Base-by-base conservation (phyloP, 371 early-diverging fungal species). In the Actinomucor elegans region DNA sequence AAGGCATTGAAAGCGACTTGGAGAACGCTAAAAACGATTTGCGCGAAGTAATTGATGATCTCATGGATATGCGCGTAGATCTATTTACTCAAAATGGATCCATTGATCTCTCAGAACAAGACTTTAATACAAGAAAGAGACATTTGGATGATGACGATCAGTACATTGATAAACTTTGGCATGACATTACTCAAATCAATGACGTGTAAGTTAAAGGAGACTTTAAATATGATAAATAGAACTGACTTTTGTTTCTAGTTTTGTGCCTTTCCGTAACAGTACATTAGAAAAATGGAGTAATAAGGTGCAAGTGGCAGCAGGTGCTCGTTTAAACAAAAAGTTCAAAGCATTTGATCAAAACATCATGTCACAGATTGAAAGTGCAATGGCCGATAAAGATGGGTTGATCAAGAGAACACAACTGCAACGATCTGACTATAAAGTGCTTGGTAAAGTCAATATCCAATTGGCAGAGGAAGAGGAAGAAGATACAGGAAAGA, bases 301-400 rank as follows among this genome's bases (percentile, higher is more conserved):
- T 69, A 94, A 93, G 66, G 90, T 94, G 5, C 90, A 91, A 56
- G 76, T 84, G 2, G 84, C 93, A 4, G 77, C 88, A 6, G 85
- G 88, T 26, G 73, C 83, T 14, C 76, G 86, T 11, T 69, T 86
- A 28, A 81, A 83, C 60, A 96, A 93, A 54, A 92, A 93, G 64
- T 94, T 97, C 82, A 96, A 95, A 65, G 92, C 93, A 2, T 87
- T 97, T 70, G 91, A 97, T 77, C 92, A 94, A 75, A 80, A 83
- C 10, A 77, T 89, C 31, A 65, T 86, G 75, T 73, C 83, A 29
- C 98, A 97, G 78, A 86, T 96, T 43, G 62, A 80, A n/a, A 81
- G 79, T 46, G 69, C 88, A 1, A 64, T 94, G 66, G 57, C 68
- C 0, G 93, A 93, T 52, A 78, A 79, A 57, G 88, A 90, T 24